Evolutionary conservation across 371 early-diverging fungal genomes (phyloP), one percentile per base, ranked within the genome.

Genomic region (Sporodiniella umbellata): DNA sequence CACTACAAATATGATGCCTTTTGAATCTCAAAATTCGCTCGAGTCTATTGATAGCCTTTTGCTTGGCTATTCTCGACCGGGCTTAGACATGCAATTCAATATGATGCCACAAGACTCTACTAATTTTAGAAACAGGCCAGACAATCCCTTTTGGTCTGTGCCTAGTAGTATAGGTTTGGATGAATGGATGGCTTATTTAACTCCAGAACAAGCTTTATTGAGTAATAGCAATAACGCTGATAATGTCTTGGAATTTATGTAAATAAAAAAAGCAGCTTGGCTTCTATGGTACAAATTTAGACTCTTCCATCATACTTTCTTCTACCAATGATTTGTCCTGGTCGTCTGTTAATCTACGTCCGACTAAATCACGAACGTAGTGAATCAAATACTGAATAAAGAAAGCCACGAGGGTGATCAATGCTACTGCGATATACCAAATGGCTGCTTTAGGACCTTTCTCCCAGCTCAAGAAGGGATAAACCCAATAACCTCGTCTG

Each of bases 401-500:
- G 43, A 69, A 81, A 17, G 65, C 53, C 1, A 72, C 48, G 3
- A 78, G 33, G 0, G 62, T 64, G n/a, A 72, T 42, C 0, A 62
- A 56, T 7, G 60, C 77, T 0, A 77, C 78, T 2, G 66, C 45
- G 30, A 71, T 17, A 33, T 79, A 79, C 62, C 67, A 72, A 6
- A 67, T 57, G 2, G 69, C 75, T 6, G 70, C 66, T 2, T 51
- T 61, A 0, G 63, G 52, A 1, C 83, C 83, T 39, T 71, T 69
- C 14, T 49, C 40, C 80, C 83, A 82, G 42, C 77, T 50, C 39
- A 82, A 48, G 48, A 82, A 79, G 0, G 77, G 67, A 56, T 82
- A 79, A 0, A 78, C 76, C 79, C 83, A 82, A 11, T 31, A 50
- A 0, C 57, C 49, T 8, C 55, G 44, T 8, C 75, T 74, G 46